phyloP scores from a whole-genome alignment of 805 yeast genomes.

The Kazachstania psychrophila region DNA sequence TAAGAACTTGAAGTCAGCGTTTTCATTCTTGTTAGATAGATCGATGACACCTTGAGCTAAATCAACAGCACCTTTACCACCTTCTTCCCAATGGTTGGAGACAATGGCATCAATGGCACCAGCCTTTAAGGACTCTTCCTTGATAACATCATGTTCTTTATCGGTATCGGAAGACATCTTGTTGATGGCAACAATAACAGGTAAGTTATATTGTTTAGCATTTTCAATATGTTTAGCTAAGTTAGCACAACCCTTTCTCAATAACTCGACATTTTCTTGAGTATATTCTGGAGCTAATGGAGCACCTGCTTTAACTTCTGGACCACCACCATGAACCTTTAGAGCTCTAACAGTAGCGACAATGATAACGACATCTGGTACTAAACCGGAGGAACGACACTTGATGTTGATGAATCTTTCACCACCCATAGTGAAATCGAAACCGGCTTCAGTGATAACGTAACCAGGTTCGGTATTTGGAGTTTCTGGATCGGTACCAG shows the following conservation, averaged over 20 bases:
- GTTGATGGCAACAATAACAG: constrained; percentile 76
- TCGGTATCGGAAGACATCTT: constrained; percentile 66
- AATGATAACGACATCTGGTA: constrained; percentile 68
- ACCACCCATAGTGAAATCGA: constrained; percentile 89
- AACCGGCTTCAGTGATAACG: constrained; percentile 83
- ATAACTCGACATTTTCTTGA: constrained; percentile 60
- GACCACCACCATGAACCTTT: constrained; percentile 83
- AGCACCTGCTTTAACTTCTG: constrained; percentile 80
- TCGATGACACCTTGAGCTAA: constrained; percentile 63
- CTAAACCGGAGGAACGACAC: constrained; percentile 71
- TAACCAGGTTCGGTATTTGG: constrained; percentile 52
- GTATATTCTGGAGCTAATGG: constrained; percentile 65
- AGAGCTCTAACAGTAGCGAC: constrained; percentile 81
- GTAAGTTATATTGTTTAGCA: constrained; percentile 62
- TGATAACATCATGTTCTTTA: constrained; percentile 59
- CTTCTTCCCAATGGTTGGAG: constrained; percentile 81
- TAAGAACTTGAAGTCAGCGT: constrained; percentile 40
- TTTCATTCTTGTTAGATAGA: constrained; percentile 42
- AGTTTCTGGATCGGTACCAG: constrained; percentile 51
- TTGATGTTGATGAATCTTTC: constrained; percentile 78
- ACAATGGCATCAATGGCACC: constrained; percentile 76
- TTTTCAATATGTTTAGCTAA: constrained; percentile 69
- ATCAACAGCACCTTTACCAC: constrained; percentile 72
- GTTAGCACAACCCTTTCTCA: constrained; percentile 62
- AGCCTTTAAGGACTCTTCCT: constrained; percentile 57